Base-by-base conservation (phyloP, 2,329 filamentous ascomycete genomes). In the Clarireedia sp. region DNA sequence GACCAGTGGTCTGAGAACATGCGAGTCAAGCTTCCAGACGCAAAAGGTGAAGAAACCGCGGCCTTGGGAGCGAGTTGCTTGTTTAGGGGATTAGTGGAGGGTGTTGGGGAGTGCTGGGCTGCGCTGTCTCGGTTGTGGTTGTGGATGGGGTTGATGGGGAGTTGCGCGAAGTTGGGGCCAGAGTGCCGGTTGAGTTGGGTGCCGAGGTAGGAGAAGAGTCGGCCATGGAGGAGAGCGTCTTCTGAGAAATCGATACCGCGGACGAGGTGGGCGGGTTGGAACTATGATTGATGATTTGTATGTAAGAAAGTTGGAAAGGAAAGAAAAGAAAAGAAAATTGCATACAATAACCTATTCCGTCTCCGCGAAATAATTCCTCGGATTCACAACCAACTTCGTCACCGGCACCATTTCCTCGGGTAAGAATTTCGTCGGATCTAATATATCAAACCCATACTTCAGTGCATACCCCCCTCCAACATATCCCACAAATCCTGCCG, bases 41-140 rank as follows among this genome's bases (percentile, higher is more conserved):
- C n/a, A n/a, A n/a, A n/a, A 73, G 2, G 81, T 87, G 72, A 89
- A 88, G 74, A 89, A 89, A 1, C 86, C 86, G 1, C 78, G 77
- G 45, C 85, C 85, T 1, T 70, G 65, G 0, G 77, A 79, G 67
- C 85, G 78, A 69, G 81, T 85, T 14, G 86, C 86, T 66, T 87
- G 85, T 57, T 74, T 75, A 1, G 86, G 86, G 47, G 72, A 80
- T n/a, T n/a, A n/a, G n/a, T n/a, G n/a, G n/a, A n/a, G n/a, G 1
- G 73, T 81, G 71, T 89, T 89, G 50, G 80, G 77, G 55, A 79
- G 70, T 79, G 82, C 70, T 89, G 86, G 2, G 70, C 82, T n/a
- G 80, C 80, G 16, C 86, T 86, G 61, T 89, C 86, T 1, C 86
- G 82, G 72, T 88, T 86, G 72, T 89, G 89, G 72, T 87, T 53